Evolutionary conservation across 2,329 filamentous ascomycete species (phyloP), one percentile per base, ranked within the genome.

Genomic region (Arachnomyces sp.): DNA sequence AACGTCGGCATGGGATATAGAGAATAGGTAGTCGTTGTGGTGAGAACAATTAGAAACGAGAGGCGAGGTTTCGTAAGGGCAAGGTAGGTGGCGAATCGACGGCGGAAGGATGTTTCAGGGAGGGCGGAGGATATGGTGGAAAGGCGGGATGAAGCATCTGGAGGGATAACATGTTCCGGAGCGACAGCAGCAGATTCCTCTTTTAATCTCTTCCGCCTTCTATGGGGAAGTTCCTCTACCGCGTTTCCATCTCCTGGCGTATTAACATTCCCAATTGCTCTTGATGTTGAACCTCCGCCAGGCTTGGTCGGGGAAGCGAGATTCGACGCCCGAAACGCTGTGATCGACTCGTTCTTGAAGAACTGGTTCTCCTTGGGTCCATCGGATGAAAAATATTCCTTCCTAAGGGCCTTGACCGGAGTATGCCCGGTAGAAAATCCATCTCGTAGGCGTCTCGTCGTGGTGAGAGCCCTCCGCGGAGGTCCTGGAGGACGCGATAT

Each of bases 11-110:
- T 84, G 0, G 92, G 92, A 60, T 95, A 98, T 41, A 98, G 72
- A 12, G 87, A 86, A 63, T 96, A 98, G 2, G 90, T 78, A 2
- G 85, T 84, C 61, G 92, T 94, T 18, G 90, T 86, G 0, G 87
- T 87, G 35, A 98, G 79, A 25, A 94, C 83, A 46, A 98, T 83
- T 34, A 98, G 79, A 52, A 93, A 83, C 6, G 87, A 90, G 36
- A 98, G 79, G 39, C 90, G 87, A 3, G 92, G 92, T 61, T 98
- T 98, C n/a, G 89, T 84, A 49, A 98, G 80, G 17, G 92, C 85
- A 47, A 98, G 81, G 54, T 87, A 87, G 20, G 86, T 81, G 15
- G 88, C 84, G 48, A 92, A 58, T 40, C 78, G 74, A 42, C 88
- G 84, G 45, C 73, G 72, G 32, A 79, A 50, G 15, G 77, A 79